A percentile compares a stretch with the other conserved stretches of the same genome.
Evolutionary conservation across 768 basidiomycete species (phyloP).

Genomic region (Galerina sulciceps): DNA sequence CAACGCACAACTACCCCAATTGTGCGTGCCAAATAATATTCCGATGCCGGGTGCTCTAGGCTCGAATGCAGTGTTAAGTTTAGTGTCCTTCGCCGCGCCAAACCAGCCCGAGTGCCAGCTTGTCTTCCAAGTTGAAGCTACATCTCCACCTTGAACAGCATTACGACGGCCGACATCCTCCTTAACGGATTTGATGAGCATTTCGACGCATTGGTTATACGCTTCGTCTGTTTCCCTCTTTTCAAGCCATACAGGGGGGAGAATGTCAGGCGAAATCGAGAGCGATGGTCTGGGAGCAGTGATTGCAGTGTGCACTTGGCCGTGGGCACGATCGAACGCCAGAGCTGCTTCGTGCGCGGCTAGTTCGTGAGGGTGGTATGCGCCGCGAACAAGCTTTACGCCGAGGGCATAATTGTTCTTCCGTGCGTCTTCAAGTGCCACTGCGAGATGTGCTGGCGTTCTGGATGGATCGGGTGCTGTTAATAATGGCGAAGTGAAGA

Average conservation of each 20-base stretch:
- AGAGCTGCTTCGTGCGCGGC: slow-evolving; percentile 43
- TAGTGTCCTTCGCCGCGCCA: slow-evolving; percentile 4
- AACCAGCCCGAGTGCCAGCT: slow-evolving; percentile 10
- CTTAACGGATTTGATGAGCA: slow-evolving; percentile 60
- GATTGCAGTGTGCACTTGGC: neutral
- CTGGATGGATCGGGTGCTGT: slow-evolving; percentile 36
- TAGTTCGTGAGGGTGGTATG: slow-evolving; percentile 83
- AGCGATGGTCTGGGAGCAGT: slow-evolving; percentile 24
- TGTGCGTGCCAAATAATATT: slow-evolving; percentile 88
- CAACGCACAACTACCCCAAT: slow-evolving; percentile 66
- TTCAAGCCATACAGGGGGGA: slow-evolving; percentile 69
- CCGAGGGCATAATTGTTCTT: slow-evolving; percentile 75
- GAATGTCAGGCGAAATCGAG: slow-evolving; percentile 60
- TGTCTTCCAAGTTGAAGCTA: neutral
- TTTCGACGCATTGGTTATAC: slow-evolving; percentile 64
- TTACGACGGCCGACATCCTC: slow-evolving; percentile 44
- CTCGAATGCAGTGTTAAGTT: neutral
- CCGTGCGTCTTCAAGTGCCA: slow-evolving; percentile 68
- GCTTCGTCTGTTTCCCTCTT: slow-evolving; percentile 77
- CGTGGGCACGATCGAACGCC: slow-evolving; percentile 7
- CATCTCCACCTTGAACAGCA: neutral
- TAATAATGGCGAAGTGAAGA: neutral
- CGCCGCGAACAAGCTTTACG: slow-evolving; percentile 91
- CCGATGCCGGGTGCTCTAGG: slow-evolving; percentile 42
- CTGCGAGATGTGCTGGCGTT: slow-evolving; percentile 68